Base-by-base conservation (phyloP, 352 stramenopile species). In the Phytophthora europaea region DNA sequence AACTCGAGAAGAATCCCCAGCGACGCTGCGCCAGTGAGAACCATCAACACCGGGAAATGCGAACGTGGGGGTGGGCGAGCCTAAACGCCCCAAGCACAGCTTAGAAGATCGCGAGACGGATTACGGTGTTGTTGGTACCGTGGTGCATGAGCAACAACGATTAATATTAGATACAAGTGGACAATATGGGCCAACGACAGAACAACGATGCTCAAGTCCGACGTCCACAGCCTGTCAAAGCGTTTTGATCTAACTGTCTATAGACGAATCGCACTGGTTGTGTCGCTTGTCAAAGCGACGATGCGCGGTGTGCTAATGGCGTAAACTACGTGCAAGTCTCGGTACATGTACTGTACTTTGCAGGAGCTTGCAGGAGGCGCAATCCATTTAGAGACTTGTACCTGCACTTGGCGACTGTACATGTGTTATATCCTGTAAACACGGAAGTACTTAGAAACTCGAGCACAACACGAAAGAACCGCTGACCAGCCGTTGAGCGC, bases 1-100 rank as follows among this genome's bases (percentile, higher is more conserved):
- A 48, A 48, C 18, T 6, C 16, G 40, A 48, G 15, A 48, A n/a
- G 40, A 18, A 48, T 8, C 6, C 13, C 45, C n/a, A 15, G n/a
- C 45, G 45, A 52, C 15, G 45, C 45, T 23, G 26, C 45, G 18
- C 57, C 36, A 53, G 22, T 51, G 33, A 61, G 15, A 50, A 48
- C 26, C 45, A 52, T 52, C 58, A 45, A 55, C 40, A 55, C 26
- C 5, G 43, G 58, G 38, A 65, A 65, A 45, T 18, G 36, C 52
- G 6, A 56, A 48, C n/a, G 26, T 65, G 58, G 53, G 40, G 58
- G 55, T 12, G 55, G 16, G 53, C 15, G 31, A 47, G 13, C 16
- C 40, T 47, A 48, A 61, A 50, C n/a, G n/a, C n/a, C n/a, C 2
- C 6, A 16, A 6, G 45, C n/a, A 52, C 45, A 28, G 45, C 45